phyloP scores from a whole-genome alignment of 805 yeast species.

The Metschnikowia continentalis region DNA sequence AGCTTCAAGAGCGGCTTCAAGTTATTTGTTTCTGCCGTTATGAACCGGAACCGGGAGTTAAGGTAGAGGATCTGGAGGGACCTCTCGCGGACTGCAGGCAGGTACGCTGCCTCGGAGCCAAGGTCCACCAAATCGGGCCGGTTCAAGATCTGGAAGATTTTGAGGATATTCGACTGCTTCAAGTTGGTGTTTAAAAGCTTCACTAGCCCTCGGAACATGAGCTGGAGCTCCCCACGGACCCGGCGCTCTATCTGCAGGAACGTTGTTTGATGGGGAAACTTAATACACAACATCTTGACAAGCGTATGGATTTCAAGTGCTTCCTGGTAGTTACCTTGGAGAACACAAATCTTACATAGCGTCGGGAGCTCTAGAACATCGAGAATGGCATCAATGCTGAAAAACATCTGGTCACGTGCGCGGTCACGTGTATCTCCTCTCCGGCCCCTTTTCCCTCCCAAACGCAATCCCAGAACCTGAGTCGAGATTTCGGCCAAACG shows the following conservation, averaged over 20 bases:
- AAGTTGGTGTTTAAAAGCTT: conserved; percentile 68
- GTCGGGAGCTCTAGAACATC: conserved; percentile 84
- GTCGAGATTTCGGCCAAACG: conserved; percentile 14
- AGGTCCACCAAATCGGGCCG: conserved; percentile 49
- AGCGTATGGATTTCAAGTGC: conserved; percentile 80
- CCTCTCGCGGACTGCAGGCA: conserved; percentile 11
- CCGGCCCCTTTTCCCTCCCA: conserved; percentile 13
- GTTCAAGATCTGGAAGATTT: conserved; percentile 70
- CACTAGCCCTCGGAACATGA: conserved; percentile 70
- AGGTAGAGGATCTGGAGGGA: conserved; percentile 53
- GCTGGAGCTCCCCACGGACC: conserved; percentile 51
- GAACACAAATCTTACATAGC: conserved; percentile 75
- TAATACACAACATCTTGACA: conserved; percentile 59
- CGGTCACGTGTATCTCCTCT: conserved; percentile 1
- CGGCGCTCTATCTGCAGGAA: conserved; percentile 48
- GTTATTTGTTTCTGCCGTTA: conserved; percentile 55
- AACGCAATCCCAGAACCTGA: conserved; percentile 7
- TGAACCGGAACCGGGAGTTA: conserved; percentile 64
- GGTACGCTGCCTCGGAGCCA: not conserved
- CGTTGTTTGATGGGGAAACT: conserved; percentile 60
- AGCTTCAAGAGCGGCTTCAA: conserved; percentile 53
- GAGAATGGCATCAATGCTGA: conserved; percentile 65
- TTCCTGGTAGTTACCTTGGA: conserved; percentile 83
- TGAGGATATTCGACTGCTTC: conserved; percentile 73
- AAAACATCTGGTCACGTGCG: conserved; percentile 37